Evolutionary conservation across 352 stramenopile genomes (phyloP).

Genomic region (Peronosclerospora sorghi): DNA sequence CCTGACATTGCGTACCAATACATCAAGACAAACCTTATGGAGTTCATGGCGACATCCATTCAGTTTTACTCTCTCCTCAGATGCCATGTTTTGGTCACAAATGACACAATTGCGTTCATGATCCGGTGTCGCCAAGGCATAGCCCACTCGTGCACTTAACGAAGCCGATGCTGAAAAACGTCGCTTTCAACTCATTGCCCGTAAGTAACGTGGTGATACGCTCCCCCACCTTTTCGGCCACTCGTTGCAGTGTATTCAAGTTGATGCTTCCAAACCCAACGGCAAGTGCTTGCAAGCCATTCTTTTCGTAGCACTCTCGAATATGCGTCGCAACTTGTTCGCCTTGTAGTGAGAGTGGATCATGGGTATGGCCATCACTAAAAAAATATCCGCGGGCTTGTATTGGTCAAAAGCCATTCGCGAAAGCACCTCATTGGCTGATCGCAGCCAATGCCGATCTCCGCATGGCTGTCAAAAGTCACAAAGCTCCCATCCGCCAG

Average conservation of each 20-base stretch:
- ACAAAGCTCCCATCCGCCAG: conserved; percentile 49
- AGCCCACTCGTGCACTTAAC: conserved; percentile 37
- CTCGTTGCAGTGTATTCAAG: conserved; percentile 36
- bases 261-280: conserved; percentile 72
- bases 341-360: conserved; percentile 21
- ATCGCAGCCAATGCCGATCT: conserved; percentile 47
- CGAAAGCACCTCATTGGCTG: conserved; percentile 59
- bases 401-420: conserved; percentile 45
- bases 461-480: conserved; percentile 34
- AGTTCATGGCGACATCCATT: conserved; percentile 36
- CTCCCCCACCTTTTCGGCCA: conserved; percentile 44
- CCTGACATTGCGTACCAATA: conserved; percentile 24
- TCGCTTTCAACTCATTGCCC: conserved; percentile 58
- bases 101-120: conserved; percentile 55
- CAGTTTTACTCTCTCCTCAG: conserved; percentile 34
- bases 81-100: conserved; percentile 44
- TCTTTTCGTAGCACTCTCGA: conserved; percentile 37
- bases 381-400: conserved; percentile 72
- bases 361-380: conserved; percentile 50
- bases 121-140: conserved; percentile 43
- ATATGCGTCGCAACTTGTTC: conserved; percentile 51
- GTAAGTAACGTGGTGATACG: conserved; percentile 52
- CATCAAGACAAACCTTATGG: conserved; percentile 31
- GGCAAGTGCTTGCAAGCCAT: conserved; percentile 45
- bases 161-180: conserved; percentile 69